Evolutionary conservation across 805 yeast genomes (phyloP).

Genomic region (Monosporozyma aerobia): DNA sequence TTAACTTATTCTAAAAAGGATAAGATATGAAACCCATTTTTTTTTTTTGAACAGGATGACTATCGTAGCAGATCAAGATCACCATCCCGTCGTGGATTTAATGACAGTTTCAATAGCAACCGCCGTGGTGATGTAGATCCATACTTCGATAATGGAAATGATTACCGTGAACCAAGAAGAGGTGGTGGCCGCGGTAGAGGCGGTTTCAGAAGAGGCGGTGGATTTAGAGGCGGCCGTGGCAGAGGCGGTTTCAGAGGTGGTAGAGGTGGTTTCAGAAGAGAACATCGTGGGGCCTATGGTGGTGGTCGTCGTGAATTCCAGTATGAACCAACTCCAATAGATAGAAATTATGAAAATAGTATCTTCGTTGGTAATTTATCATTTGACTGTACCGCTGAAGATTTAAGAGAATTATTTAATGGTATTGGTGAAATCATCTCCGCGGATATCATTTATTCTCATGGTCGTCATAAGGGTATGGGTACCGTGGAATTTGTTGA

Average conservation of each 20-base stretch:
- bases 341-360: constrained; percentile 57
- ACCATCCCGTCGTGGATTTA: constrained; percentile 15
- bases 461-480: constrained; percentile 81
- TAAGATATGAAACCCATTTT: background rate
- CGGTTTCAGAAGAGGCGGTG: constrained; percentile 6
- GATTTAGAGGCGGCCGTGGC: constrained; percentile 8
- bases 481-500: constrained; percentile 78
- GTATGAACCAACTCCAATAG: constrained; percentile 10
- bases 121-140: constrained; percentile 23
- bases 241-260: constrained; percentile 10
- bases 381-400: constrained; percentile 48
- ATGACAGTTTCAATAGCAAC: constrained; percentile 16
- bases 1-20: background rate
- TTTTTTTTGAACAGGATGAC: background rate
- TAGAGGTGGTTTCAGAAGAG: constrained; percentile 9
- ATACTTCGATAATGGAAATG: constrained; percentile 15
- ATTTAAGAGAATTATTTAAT: constrained; percentile 53
- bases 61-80: constrained; percentile 18
- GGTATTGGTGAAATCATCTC: constrained; percentile 55
- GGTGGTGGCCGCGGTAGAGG: constrained; percentile 28
- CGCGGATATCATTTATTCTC: constrained; percentile 70
- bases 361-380: constrained; percentile 69
- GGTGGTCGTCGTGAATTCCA: constrained; percentile 1
- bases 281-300: background rate
- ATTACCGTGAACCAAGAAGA: constrained; percentile 14